Percentiles rank a stretch among this genome's conserved stretches.
Evolutionary conservation across 1,284 basidiomycete species (phyloP).

Genomic region (Filobasidium uniguttulatum): DNA sequence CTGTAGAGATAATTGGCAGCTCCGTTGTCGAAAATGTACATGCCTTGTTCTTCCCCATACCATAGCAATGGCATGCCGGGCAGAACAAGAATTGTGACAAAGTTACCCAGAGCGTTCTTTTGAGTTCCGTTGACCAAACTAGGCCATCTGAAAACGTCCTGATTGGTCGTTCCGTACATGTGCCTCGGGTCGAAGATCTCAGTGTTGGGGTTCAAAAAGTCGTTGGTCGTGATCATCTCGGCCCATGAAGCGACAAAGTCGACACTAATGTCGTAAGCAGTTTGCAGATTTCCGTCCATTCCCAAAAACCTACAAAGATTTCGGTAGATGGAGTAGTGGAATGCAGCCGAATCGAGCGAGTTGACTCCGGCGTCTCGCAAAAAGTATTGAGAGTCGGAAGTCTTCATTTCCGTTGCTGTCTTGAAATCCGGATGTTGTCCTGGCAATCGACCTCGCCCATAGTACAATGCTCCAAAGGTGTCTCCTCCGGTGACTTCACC

Average conservation of each 20-base stretch:
- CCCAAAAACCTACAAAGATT: constrained; percentile 67
- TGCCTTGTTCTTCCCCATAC: constrained; percentile 76
- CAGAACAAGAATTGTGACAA: constrained; percentile 65
- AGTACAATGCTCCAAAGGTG: constrained; percentile 70
- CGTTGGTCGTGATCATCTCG: constrained; percentile 71
- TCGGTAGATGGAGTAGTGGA: constrained; percentile 86
- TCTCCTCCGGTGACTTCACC: constrained; percentile 92
- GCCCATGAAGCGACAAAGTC: constrained; percentile 81
- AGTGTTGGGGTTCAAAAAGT: constrained; percentile 60
- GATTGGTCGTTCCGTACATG: constrained; percentile 78
- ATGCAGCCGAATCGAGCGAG: constrained; percentile 62
- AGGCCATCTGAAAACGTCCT: constrained; percentile 86
- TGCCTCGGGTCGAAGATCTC: constrained; percentile 64
- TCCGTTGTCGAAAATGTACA: constrained; percentile 68
- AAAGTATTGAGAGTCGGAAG: constrained; percentile 56
- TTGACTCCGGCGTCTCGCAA: constrained; percentile 50
- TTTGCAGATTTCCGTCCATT: constrained; percentile 81
- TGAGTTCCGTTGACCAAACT: constrained; percentile 67
- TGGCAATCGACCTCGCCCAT: constrained; percentile 72
- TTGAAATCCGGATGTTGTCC: constrained; percentile 49
- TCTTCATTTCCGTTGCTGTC: constrained; percentile 46
- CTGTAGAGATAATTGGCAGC: constrained; percentile 76
- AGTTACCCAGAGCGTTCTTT: constrained; percentile 56
- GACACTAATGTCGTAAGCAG: constrained; percentile 63
- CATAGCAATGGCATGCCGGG: constrained; percentile 72